Percentiles rank a stretch among this genome's conserved stretches.
phyloP scores from a whole-genome alignment of 192 early-diverging fungal genomes.

The Anaeromyces robustus region DNA sequence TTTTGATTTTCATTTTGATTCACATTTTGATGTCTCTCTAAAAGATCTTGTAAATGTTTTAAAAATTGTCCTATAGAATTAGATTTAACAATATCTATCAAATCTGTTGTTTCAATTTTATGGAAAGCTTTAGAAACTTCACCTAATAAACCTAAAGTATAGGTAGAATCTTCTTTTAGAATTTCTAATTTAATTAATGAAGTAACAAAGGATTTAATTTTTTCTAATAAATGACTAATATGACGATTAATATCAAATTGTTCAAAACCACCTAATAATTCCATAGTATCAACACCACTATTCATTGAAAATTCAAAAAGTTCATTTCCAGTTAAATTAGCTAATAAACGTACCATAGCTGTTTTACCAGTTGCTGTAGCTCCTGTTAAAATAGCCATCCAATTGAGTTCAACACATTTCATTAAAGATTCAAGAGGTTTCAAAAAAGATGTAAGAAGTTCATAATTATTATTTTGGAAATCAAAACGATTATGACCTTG shows the following conservation, averaged over 20 bases:
- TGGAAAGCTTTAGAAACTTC: neutral
- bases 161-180: neutral
- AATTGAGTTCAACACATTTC: slow-evolving; percentile 73
- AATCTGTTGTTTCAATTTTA: neutral
- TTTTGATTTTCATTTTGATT: too few species aligned
- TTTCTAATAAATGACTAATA: neutral
- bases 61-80: neutral
- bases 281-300: slow-evolving; percentile 80
- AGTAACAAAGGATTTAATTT: neutral
- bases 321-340: slow-evolving; percentile 60
- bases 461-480: slow-evolving; percentile 37
- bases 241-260: slow-evolving; percentile 76
- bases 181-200: neutral
- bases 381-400: slow-evolving; percentile 85
- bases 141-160: neutral
- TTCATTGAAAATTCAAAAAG: slow-evolving; percentile 95
- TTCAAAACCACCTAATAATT: slow-evolving; percentile 93
- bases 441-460: slow-evolving; percentile 33
- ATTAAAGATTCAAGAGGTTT: slow-evolving; percentile 55
- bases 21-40: neutral
- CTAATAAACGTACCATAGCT: slow-evolving; percentile 64
- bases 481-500: slow-evolving; percentile 12
- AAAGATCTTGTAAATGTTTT: neutral
- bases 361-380: slow-evolving; percentile 78
- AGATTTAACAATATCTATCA: neutral